Evolutionary conservation across 768 basidiomycete genomes (phyloP), one percentile per base, ranked within the genome.

Genomic region (Trametes cingulata): DNA sequence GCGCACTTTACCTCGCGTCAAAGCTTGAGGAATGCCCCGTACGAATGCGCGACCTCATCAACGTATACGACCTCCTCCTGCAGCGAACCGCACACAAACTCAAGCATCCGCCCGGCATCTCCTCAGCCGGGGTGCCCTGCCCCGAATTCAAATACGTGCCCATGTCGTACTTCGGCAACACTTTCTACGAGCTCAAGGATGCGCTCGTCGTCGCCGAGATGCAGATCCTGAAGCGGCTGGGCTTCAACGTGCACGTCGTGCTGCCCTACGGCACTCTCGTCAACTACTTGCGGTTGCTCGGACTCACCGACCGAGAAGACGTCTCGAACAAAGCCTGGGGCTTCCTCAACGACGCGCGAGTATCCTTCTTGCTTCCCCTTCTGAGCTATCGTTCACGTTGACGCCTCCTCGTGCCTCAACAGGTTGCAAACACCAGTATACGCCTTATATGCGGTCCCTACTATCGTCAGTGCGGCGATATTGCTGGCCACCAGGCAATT

Each of bases 381-480:
- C 33, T 53, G 58, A 25, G 52, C 64, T 48, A 46, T 35, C 55
- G 58, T 53, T 52, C 59, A 61, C 56, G 54, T 61, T 63, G 47
- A 60, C 46, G 35, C 4, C n/a, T 49, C 39, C 19, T 29, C 35
- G 49, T 14, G 41, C 17, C 33, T 20, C 22, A n/a, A n/a, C 65
- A 98, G 96, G 33, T 79, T 97, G 22, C 95, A 97, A 76, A 96
- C 97, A 0, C 92, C 94, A 0, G 88, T 95, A 0, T 97, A 96
- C 69, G 90, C 93, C 0, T 72, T 95, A 15, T 95, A 96, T 68
- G 87, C 93, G 13, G 85, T 95, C 3, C 89, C 93, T 0, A 91
- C 90, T 6, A 90, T 99, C 39, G 94, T 97, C 35, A 87, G 91
- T 71, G 89, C 93, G 0, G 85, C 92, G 2, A 97, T 99, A 61